Evolutionary conservation across 805 yeast species (phyloP), one percentile per base, ranked within the genome.

Genomic region (Suhomyces pyralidae): DNA sequence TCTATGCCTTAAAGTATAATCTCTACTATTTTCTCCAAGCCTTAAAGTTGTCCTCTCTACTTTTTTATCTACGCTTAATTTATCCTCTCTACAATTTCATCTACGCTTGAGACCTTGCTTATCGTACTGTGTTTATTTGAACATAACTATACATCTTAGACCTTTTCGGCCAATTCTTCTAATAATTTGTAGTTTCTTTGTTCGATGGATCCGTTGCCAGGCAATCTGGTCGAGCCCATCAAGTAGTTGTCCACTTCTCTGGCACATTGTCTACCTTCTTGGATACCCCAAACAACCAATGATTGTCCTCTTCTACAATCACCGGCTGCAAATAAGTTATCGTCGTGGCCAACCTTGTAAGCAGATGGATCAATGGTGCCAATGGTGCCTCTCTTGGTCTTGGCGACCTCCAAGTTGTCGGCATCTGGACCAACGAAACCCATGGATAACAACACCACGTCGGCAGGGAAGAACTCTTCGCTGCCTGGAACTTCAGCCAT

Each of bases 271-370:
- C 98, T 86, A 60, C 99, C 99, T 76, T 93, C 99, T 76, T 94
- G 98, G 62, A 93, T 93, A 76, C 98, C 99, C 98, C 98, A 94
- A 51, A 93, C 99, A 69, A 93, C 93, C 70, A 93, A 82, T 2
- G 97, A 90, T 78, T 93, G 99, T 26, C 99, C 99, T 76, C 98
- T 86, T 80, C 99, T 88, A 77, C 98, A 94, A 73, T 93, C 99
- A 74, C 99, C 99, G 48, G 98, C 97, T 47, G 97, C 90, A 66
- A 92, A 93, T 55, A 91, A 65, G 61, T 90, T 91, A 54, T 79
- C 87, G 42, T 72, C 78, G 10, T 74, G 74, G 32, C 73, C 70
- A 52, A 90, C 91, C 55, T 81, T 79, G 81, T 93, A 93, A 53
- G 81, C 83, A 55, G 76, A 74, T 17, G 85, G 77, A 59, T 79